A percentile compares a stretch with the other conserved stretches of the same genome.
Conservation (phyloP, 2,329 filamentous ascomycete species). For the Xylaria digitata region DNA sequence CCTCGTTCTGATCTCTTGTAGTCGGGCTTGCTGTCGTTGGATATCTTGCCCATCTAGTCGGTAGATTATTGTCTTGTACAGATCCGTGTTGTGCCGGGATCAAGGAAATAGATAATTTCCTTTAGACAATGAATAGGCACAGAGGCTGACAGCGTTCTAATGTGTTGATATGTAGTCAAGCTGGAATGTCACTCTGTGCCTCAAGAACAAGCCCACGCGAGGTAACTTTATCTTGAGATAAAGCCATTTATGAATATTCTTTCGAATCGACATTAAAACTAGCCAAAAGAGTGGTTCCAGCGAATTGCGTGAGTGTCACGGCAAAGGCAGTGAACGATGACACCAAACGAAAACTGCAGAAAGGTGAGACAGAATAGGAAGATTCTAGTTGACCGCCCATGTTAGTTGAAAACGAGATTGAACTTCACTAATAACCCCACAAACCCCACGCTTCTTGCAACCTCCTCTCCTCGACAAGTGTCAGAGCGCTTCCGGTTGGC, state of each 20-base stretch:
- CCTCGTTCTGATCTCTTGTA: constrained; percentile 4
- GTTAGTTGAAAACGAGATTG: constrained; percentile 13
- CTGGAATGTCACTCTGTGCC: not conserved
- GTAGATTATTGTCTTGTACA: constrained; percentile 15
- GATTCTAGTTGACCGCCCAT: constrained; percentile 11
- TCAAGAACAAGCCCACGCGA: not conserved
- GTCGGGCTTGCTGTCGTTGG: constrained; percentile 3
- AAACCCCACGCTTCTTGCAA: constrained; percentile 45
- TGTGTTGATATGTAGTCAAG: constrained; percentile 9
- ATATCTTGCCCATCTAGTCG: constrained; percentile 22
- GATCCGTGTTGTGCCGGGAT: constrained; percentile 6
- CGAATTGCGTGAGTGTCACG: not conserved
- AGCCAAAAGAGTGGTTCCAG: constrained; percentile 2
- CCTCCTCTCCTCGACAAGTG: constrained; percentile 43
- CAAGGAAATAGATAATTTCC: constrained; percentile 22
- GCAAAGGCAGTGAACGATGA: not conserved
- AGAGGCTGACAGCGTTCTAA: not conserved
- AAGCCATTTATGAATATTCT: constrained; percentile 2
- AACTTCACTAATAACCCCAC: constrained; percentile 41
- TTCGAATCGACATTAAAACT: not conserved
- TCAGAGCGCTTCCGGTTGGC: constrained; percentile 44
- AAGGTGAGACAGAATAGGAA: constrained; percentile 15
- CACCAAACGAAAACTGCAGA: not conserved
- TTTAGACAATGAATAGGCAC: constrained; percentile 1
- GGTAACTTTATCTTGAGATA: not conserved